phyloP scores from a whole-genome alignment of 345 rosid species.

The Eutrema yunnanense region DNA sequence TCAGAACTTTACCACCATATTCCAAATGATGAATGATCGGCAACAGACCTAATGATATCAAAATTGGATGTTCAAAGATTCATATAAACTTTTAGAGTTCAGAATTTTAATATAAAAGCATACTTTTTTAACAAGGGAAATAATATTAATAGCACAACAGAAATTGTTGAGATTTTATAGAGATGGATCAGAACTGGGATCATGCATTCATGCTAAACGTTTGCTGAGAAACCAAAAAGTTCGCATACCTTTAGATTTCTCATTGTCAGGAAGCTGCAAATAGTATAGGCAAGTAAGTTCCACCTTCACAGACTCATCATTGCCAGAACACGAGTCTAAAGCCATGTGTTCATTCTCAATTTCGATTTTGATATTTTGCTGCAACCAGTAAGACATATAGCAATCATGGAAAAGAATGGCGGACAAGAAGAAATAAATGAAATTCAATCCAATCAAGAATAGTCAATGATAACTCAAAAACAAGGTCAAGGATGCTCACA shows the following conservation, averaged over 20 bases:
- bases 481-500: slow-evolving; percentile 37
- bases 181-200: background rate
- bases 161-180: background rate
- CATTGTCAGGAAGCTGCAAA: slow-evolving; percentile 67
- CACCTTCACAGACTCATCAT: slow-evolving; percentile 61
- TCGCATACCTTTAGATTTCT: slow-evolving; percentile 66
- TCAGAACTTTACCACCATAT: slow-evolving; percentile 49
- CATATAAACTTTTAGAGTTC: background rate
- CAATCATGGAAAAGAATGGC: background rate
- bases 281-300: slow-evolving; percentile 81
- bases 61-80: slow-evolving; percentile 17
- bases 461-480: slow-evolving; percentile 2
- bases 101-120: background rate
- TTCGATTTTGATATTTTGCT: slow-evolving; percentile 51
- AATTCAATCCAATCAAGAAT: background rate
- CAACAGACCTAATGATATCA: slow-evolving; percentile 58
- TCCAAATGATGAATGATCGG: slow-evolving; percentile 72
- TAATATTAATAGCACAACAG: too few species aligned
- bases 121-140: background rate
- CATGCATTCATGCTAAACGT: slow-evolving; percentile 1
- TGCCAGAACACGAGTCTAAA: slow-evolving; percentile 32
- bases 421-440: background rate
- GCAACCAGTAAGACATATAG: slow-evolving; percentile 30
- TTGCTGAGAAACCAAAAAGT: background rate
- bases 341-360: slow-evolving; percentile 48